Evolutionary conservation across 1,284 basidiomycete species (phyloP).

Genomic region (Ustilago xerochloae): DNA sequence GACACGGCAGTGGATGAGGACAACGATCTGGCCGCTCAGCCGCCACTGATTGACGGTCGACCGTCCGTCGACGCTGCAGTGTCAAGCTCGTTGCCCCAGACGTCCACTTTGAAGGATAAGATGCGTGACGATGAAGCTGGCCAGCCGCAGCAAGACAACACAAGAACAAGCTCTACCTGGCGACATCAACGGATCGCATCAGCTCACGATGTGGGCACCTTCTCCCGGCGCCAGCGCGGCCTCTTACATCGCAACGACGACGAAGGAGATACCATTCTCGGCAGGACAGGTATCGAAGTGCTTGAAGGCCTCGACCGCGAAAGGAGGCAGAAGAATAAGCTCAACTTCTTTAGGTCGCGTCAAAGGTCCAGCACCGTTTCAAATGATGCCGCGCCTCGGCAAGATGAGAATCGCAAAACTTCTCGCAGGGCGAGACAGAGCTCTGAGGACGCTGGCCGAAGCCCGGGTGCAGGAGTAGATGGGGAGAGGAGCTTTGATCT

Average conservation of each 20-base stretch:
- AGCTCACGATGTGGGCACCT: constrained; percentile 24
- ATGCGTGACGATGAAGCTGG: constrained; percentile 9
- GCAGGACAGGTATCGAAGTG: constrained; percentile 55
- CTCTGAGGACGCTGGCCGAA: constrained; percentile 7
- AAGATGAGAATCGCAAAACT: not conserved
- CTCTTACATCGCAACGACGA: not conserved
- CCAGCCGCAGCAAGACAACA: not conserved
- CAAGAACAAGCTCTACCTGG: not conserved
- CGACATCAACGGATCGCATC: constrained; percentile 32
- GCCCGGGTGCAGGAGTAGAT: not conserved
- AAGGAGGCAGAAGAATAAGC: constrained; percentile 17
- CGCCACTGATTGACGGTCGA: not conserved
- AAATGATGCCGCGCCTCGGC: not conserved
- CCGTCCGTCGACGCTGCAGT: not conserved
- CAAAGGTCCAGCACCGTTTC: constrained; percentile 32
- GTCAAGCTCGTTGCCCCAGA: constrained; percentile 48
- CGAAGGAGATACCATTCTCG: constrained; percentile 20
- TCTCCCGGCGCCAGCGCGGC: constrained; percentile 9
- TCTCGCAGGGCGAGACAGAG: not conserved
- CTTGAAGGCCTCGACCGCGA: constrained; percentile 49
- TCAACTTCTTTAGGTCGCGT: constrained; percentile 23
- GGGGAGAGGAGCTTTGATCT: constrained; percentile 12
- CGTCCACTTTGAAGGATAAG: constrained; percentile 10
- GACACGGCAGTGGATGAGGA: not conserved
- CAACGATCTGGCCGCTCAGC: constrained; percentile 3